Base-by-base conservation (phyloP, 2,329 filamentous ascomycete species). In the Pseudohalonectria lignicola region DNA sequence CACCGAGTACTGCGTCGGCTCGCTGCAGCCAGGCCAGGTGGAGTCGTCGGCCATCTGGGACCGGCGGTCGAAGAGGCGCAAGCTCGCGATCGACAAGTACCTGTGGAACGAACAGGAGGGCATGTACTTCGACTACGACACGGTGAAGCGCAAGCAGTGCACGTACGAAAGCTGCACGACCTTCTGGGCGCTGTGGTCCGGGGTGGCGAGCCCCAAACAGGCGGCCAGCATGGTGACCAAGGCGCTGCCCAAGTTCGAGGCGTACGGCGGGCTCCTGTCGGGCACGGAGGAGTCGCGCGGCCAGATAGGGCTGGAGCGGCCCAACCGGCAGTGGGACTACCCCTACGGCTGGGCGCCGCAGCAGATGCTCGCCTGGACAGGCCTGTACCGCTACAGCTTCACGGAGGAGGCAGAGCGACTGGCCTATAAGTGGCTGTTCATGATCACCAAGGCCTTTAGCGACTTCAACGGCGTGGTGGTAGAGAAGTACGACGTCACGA, bases 121-220 rank as follows among this genome's bases (percentile, higher is more conserved):
- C 41, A 94, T 96, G 85, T 98, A 86, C 68, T 96, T 96, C 54
- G 92, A 98, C 62, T 98, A 96, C 60, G 74, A 98, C 63, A 94
- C 86, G 1, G 79, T 73, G 44, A 85, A 82, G 59, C 77, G 87
- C 54, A 62, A 86, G 60, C 85, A 83, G 51, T 86, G 79, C 47
- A 76, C 71, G 12, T 96, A 96, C 57, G 92, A 96, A 63, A 84
- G 77, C 46, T 86, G 82, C 39, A 98, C 92, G 3, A 95, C 88
- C 0, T 88, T 96, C 63, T 98, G 92, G 92, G 79, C 92, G 4
- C 82, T 98, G 64, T 98, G 92, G 90, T 86, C 90, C 11, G 90
- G 90, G 38, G 78, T 92, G 35, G 82, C 86, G 12, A 83, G 82
- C 23, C 88, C 88, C 3, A 77, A 76, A 42, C 90, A 95, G 64